Evolutionary conservation across 352 stramenopile genomes (phyloP).

Genomic region (Globisporangium camurandrum): DNA sequence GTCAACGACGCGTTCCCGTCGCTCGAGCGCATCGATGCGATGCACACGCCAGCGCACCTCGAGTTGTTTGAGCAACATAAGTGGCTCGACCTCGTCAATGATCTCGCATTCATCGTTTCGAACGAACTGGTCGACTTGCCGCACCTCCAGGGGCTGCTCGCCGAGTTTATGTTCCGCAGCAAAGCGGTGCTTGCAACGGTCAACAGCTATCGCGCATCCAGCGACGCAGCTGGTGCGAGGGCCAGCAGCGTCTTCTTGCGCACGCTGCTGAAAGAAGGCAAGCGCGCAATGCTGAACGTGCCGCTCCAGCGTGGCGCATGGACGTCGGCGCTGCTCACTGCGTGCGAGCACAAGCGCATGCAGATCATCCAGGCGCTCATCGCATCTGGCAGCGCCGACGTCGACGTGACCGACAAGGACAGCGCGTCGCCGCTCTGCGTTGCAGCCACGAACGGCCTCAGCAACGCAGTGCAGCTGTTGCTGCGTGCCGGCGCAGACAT

Average conservation of each 20-base stretch:
- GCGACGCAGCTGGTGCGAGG: too few relatives aligned
- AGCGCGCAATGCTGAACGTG: conserved; percentile 40
- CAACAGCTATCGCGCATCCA: neutral
- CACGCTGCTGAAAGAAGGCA: conserved; percentile 27
- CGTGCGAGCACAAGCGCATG: conserved; percentile 47
- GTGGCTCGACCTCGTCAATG: conserved; percentile 31
- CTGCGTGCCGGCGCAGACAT: conserved; percentile 40
- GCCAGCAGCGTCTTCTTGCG: conserved; percentile 30
- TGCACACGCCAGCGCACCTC: conserved; percentile 69
- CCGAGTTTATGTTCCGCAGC: conserved; percentile 35
- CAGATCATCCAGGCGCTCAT: conserved; percentile 40
- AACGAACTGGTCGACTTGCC: conserved; percentile 53
- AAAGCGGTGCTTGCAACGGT: neutral
- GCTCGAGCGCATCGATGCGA: conserved; percentile 41
- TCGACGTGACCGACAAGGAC: conserved; percentile 67
- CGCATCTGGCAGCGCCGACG: conserved; percentile 14
- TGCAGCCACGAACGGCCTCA: conserved; percentile 47
- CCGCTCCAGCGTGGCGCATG: conserved; percentile 32
- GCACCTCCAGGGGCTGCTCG: conserved; percentile 41
- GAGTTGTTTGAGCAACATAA: conserved; percentile 39
- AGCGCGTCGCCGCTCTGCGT: conserved; percentile 52
- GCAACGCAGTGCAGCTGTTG: conserved; percentile 31
- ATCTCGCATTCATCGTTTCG: conserved; percentile 51
- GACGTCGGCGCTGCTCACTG: conserved; percentile 50
- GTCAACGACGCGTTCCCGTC: conserved; percentile 59